phyloP scores from a whole-genome alignment of 2,329 filamentous ascomycete genomes.

The Hypoxylon sp. region DNA sequence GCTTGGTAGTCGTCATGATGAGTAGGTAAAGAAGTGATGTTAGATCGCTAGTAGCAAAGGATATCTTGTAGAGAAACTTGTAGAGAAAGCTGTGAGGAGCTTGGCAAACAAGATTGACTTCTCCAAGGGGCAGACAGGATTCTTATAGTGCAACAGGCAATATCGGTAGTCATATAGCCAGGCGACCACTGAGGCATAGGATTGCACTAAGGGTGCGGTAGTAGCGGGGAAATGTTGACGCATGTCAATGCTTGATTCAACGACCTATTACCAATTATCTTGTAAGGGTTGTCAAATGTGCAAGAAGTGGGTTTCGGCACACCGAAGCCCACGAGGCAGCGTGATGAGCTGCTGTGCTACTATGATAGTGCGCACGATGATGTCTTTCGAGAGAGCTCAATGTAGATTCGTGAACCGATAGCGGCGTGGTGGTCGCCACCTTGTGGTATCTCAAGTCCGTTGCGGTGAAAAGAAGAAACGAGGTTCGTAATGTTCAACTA shows the following conservation, averaged over 20 bases:
- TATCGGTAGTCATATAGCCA: conserved; percentile 2
- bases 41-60: not conserved
- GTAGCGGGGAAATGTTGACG: conserved; percentile 15
- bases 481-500: not conserved
- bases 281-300: conserved; percentile 14
- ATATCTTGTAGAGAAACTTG: not conserved
- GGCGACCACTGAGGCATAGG: conserved; percentile 2
- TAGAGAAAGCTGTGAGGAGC: not conserved
- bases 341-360: not conserved
- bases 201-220: not conserved
- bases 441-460: not conserved
- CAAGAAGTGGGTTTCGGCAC: conserved; percentile 4
- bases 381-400: not conserved
- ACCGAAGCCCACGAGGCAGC: conserved; percentile 5
- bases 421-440: not conserved
- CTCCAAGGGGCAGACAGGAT: not conserved
- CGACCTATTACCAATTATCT: conserved; percentile 20
- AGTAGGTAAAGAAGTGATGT: not conserved
- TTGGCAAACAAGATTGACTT: not conserved
- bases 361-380: not conserved
- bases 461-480: not conserved
- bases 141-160: conserved; percentile 5
- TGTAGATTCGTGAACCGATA: not conserved
- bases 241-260: conserved; percentile 11
- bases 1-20: conserved; percentile 38